Evolutionary conservation across 2,329 filamentous ascomycete species (phyloP).

Genomic region (Beauveria australis): DNA sequence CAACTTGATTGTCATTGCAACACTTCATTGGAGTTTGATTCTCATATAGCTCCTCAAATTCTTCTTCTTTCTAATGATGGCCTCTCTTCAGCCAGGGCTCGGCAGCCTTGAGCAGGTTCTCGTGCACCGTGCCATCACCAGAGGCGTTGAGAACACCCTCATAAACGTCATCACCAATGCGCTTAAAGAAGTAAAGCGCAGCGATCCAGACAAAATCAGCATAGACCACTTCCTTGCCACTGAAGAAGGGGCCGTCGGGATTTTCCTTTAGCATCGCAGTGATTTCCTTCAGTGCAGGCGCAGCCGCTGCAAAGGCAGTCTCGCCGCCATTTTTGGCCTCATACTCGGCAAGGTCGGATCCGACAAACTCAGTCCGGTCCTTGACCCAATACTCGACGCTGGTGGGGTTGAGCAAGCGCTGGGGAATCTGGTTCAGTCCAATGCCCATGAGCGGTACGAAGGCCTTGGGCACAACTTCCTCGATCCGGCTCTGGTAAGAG

Average conservation of each 20-base stretch:
- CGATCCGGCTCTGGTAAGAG: slow-evolving; percentile 36
- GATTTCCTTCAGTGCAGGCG: slow-evolving; percentile 25
- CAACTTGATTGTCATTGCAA: too few species aligned
- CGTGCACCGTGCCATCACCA: slow-evolving; percentile 30
- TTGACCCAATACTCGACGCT: slow-evolving; percentile 47
- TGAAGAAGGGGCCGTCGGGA: slow-evolving; percentile 50
- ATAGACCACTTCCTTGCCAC: slow-evolving; percentile 47
- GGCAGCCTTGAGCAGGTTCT: slow-evolving; percentile 30
- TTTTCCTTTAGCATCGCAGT: slow-evolving; percentile 46
- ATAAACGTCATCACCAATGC: slow-evolving; percentile 26
- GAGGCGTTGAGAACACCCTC: slow-evolving; percentile 27
- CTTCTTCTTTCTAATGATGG: slow-evolving; percentile 21
- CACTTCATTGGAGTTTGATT: not conserved
- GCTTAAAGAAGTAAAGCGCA: slow-evolving; percentile 34
- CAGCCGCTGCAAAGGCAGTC: slow-evolving; percentile 37
- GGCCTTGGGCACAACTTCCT: slow-evolving; percentile 26
- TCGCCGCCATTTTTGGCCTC: slow-evolving; percentile 40
- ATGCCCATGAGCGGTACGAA: slow-evolving; percentile 33
- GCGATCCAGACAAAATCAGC: slow-evolving; percentile 50
- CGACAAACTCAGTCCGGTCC: slow-evolving; percentile 40
- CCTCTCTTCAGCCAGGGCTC: slow-evolving; percentile 33
- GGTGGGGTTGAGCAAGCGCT: slow-evolving; percentile 39
- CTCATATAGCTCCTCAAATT: not conserved
- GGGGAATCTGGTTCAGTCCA: slow-evolving; percentile 40
- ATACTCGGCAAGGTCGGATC: slow-evolving; percentile 45